Evolutionary conservation across 768 basidiomycete species (phyloP), one percentile per base, ranked within the genome.

Genomic region (Tulasnella sp.): DNA sequence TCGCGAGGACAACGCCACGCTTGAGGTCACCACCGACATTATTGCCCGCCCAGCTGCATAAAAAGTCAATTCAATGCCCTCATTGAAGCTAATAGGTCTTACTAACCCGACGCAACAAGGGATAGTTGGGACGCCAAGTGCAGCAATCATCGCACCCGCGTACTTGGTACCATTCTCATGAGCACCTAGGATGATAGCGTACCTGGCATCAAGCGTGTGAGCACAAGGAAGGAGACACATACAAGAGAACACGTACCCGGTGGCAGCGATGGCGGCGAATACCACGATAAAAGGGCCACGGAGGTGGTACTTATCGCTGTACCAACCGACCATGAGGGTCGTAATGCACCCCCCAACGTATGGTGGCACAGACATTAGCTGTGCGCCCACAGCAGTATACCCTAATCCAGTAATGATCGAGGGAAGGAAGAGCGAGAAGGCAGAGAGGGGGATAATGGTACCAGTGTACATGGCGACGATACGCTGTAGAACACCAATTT

Each of bases 1-100:
- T 72, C 4, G 76, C 81, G 34, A 80, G 59, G 11, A 72, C 71
- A 11, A 80, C 71, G 21, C 72, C 80, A 55, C 73, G 71, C 62
- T 77, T 75, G 48, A 76, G 59, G 62, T 78, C 78, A 21, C 80
- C 78, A 21, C 80, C 80, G 0, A 76, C 73, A 52, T 79, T 77
- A 6, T 75, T 75, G 2, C 74, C 71, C 1, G 70, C 74, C 81
- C 81, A 82, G 34, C 31, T 35, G 32, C 36, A 39, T 11, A 17
- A n/a, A n/a, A n/a, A n/a, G n/a, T n/a, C n/a, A n/a, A n/a, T n/a
- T n/a, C n/a, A n/a, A n/a, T n/a, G n/a, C n/a, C n/a, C n/a, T n/a
- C n/a, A n/a, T n/a, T n/a, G n/a, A n/a, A n/a, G n/a, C n/a, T 9
- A 11, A 39, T 39, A 17, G 11, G 17, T 9, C 17, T 9, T 39